Percentiles rank a stretch among this genome's conserved stretches.
Evolutionary conservation across 768 basidiomycete genomes (phyloP).

Genomic region (Lepiota brunneoincarnata): DNA sequence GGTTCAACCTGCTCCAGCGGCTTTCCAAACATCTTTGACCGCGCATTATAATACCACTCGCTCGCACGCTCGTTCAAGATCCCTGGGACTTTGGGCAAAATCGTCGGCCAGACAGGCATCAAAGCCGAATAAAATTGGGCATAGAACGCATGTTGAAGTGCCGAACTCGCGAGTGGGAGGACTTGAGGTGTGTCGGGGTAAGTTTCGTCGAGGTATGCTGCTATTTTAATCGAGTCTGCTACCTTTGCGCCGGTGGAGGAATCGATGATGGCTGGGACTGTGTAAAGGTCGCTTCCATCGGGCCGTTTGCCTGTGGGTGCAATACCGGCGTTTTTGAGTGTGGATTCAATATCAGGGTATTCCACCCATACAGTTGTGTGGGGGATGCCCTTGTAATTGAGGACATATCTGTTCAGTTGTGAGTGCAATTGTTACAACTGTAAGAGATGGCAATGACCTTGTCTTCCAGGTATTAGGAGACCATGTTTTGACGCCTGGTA

Average conservation of each 20-base stretch:
- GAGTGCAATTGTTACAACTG: neutral
- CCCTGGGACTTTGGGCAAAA: neutral
- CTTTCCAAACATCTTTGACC: constrained; percentile 1
- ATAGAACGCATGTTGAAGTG: constrained; percentile 4
- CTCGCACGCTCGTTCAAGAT: neutral
- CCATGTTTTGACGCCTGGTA: constrained; percentile 24
- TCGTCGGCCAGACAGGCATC: neutral
- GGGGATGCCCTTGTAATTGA: constrained; percentile 7
- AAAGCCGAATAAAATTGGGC: neutral
- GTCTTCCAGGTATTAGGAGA: constrained; percentile 34
- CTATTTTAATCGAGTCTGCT: constrained; percentile 13
- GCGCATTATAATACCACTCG: neutral
- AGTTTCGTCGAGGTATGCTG: constrained; percentile 12
- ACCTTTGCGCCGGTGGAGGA: constrained; percentile 3
- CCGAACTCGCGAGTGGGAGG: neutral
- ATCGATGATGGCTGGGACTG: constrained; percentile 13
- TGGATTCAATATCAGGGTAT: constrained; percentile 8
- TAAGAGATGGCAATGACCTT: constrained; percentile 19
- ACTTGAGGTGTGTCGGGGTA: constrained; percentile 7
- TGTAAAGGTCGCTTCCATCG: constrained; percentile 11
- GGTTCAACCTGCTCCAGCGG: neutral
- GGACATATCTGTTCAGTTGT: constrained; percentile 17
- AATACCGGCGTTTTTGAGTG: constrained; percentile 3
- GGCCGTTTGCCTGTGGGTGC: neutral
- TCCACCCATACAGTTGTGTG: constrained; percentile 3